Evolutionary conservation across 106 monocot genomes (phyloP), one percentile per base, ranked within the genome.

Genomic region (Chionographis japonica): DNA sequence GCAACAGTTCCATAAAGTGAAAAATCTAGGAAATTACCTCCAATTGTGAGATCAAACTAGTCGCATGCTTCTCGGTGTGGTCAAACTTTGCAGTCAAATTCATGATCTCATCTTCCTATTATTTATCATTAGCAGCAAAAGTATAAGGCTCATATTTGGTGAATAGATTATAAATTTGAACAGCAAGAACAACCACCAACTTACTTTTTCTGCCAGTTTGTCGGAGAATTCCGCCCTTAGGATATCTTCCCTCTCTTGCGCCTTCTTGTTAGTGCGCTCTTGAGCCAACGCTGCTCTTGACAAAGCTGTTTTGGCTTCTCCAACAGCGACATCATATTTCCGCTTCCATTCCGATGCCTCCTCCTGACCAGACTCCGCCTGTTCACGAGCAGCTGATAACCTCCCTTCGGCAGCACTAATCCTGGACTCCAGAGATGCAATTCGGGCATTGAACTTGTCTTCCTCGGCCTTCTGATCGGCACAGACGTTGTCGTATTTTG

Each of bases 311-410:
- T 92, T 95, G 50, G 89, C 86, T 72, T 95, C 95, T 15, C 72
- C 67, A 68, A 76, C 63, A 66, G 84, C 82, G 55, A 84, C 67
- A 49, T 87, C 95, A 70, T 92, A 95, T 71, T 95, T 95, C 10
- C 89, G 68, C 70, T 88, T 91, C 95, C 95, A 95, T 68, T 95
- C 95, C 14, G 66, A 69, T 55, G 92, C 95, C 69, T 95, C 95
- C 66, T 91, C 91, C 41, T 82, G 79, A 61, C 88, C 83, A 65
- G 89, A 84, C 62, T 86, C 78, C 52, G 89, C 88, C 56, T 92
- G 95, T 56, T 95, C 95, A 53, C 92, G 84, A 65, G 78, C 82
- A 75, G 92, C 91, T 52, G 82, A 79, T 55, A 95, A 74, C 60
- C 81, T 91, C 12, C 92, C 84, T 67, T 92, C 92, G 66, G 75